phyloP scores from a whole-genome alignment of 495 filamentous ascomycete genomes.

The Podospora conica region DNA sequence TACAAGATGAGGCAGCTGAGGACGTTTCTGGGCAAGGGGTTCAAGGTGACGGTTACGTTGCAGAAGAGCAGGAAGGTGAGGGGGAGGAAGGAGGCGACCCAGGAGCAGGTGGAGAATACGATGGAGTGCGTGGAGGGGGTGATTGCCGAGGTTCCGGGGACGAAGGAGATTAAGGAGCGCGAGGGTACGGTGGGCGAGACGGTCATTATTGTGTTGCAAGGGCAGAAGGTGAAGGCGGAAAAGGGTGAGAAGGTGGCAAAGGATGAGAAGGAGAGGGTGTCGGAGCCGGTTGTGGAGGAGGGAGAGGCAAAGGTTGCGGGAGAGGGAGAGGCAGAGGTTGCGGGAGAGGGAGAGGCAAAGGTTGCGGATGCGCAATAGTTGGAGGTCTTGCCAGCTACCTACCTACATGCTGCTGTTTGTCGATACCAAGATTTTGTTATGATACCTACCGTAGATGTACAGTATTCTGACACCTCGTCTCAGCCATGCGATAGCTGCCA shows the following conservation, averaged over 20 bases:
- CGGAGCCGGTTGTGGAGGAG: neutral
- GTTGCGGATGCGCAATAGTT: neutral
- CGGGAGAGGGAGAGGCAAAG: too few species aligned
- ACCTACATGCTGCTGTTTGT: neutral
- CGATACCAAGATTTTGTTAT: too few species aligned
- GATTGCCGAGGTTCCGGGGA: constrained; percentile 26
- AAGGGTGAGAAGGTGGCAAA: neutral
- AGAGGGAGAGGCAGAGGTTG: neutral
- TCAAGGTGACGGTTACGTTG: constrained; percentile 56
- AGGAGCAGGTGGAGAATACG: constrained; percentile 32
- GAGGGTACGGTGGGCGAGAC: constrained; percentile 33
- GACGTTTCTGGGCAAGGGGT: constrained; percentile 57
- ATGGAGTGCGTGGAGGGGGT: constrained; percentile 26
- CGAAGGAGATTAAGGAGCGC: constrained; percentile 33
- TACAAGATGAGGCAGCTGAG: constrained; percentile 55
- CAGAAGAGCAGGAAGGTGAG: constrained; percentile 33
- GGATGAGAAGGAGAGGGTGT: neutral
- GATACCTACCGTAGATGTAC: neutral
- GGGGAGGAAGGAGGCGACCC: constrained; percentile 23
- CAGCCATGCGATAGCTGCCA: neutral
- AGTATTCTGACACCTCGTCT: neutral
- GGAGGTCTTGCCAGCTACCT: neutral
- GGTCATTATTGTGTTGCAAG: constrained; percentile 34
- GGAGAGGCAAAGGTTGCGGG: neutral
- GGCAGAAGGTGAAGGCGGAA: constrained; percentile 10